Conservation (phyloP, 2,329 filamentous ascomycete genomes). For the Neocatenulostroma microsporum region DNA sequence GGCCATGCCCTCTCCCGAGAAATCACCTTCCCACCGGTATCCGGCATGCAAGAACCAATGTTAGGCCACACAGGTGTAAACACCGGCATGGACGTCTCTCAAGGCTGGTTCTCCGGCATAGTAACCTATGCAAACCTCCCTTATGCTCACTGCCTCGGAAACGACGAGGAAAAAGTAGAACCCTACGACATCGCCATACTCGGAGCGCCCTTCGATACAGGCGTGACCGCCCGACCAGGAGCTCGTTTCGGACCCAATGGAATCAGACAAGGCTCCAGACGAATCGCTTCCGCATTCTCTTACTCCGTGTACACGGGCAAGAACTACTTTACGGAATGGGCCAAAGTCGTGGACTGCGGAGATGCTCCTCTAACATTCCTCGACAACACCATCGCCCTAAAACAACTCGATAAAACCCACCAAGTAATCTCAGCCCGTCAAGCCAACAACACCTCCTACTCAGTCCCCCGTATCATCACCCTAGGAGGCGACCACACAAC, state of each 20-base stretch:
- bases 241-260: slow-evolving; percentile 78
- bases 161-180: slow-evolving; percentile 52
- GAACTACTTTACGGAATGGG: slow-evolving; percentile 62
- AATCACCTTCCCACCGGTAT: slow-evolving; percentile 38
- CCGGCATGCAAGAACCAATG: slow-evolving; percentile 30
- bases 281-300: slow-evolving; percentile 36
- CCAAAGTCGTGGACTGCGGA: slow-evolving; percentile 72
- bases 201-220: slow-evolving; percentile 73
- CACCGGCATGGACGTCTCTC: slow-evolving; percentile 17
- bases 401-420: slow-evolving; percentile 81
- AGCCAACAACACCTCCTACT: slow-evolving; percentile 63
- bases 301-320: slow-evolving; percentile 46
- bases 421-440: slow-evolving; percentile 58
- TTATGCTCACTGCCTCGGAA: slow-evolving; percentile 69
- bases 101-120: slow-evolving; percentile 64
- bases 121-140: slow-evolving; percentile 74
- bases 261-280: slow-evolving; percentile 64
- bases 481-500: slow-evolving; percentile 59
- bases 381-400: slow-evolving; percentile 72
- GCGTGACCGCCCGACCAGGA: slow-evolving; percentile 75
- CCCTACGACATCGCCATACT: slow-evolving; percentile 77
- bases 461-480: slow-evolving; percentile 75
- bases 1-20: slow-evolving; percentile 26
- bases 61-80: slow-evolving; percentile 9
- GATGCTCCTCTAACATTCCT: too few species aligned